Evolutionary conservation across 2,329 filamentous ascomycete genomes (phyloP).

Genomic region (Cladophialophora bantiana): DNA sequence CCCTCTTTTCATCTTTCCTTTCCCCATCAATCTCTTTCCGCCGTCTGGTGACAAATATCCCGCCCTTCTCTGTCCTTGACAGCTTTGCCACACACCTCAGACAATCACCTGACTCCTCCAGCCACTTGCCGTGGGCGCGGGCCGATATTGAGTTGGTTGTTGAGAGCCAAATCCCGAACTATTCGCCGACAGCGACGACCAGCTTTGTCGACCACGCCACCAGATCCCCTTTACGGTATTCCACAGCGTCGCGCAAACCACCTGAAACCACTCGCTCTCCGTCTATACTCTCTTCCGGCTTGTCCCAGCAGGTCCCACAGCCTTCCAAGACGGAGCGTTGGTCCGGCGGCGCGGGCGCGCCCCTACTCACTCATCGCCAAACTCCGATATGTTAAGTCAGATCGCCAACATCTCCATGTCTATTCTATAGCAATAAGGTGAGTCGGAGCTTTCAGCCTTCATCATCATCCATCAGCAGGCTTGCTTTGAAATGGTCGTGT

Average conservation of each 20-base stretch:
- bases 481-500: not conserved
- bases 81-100: slow-evolving; percentile 1
- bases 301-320: not conserved
- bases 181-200: slow-evolving; percentile 18
- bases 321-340: not conserved
- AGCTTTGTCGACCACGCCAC: slow-evolving; percentile 8
- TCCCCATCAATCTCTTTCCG: not conserved
- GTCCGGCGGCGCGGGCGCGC: not conserved
- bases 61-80: slow-evolving; percentile 3
- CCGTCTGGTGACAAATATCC: not conserved
- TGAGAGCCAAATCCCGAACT: slow-evolving; percentile 13
- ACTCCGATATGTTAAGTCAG: slow-evolving; percentile 14
- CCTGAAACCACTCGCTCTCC: not conserved
- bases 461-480: not conserved
- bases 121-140: slow-evolving; percentile 11
- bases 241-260: not conserved
- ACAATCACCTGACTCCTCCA: slow-evolving; percentile 17
- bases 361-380: slow-evolving; percentile 2
- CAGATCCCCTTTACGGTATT: not conserved
- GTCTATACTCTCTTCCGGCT: slow-evolving; percentile 3
- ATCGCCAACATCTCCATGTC: slow-evolving; percentile 9
- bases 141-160: slow-evolving; percentile 1
- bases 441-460: slow-evolving; percentile 5
- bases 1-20: not conserved
- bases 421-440: slow-evolving; percentile 17